Evolutionary conservation across 176 grass and related monocot species (phyloP).

Genomic region (barley (Hordeum vulgare)): MorexV3_pseudomolecules_assembly NC_058521.1:561217544-561218043

Average conservation of each 20-base stretch:
- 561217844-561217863: constrained; percentile 21
- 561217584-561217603: constrained; percentile 23
- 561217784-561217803: neutral
- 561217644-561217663: constrained; percentile 7
- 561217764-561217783: neutral
- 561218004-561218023: too few species aligned
- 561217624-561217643: constrained; percentile 13
- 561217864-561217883: constrained; percentile 22
- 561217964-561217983: constrained; percentile 45
- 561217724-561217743: neutral
- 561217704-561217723: constrained; percentile 3
- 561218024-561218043: too few species aligned
- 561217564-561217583: too few species aligned
- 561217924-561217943: constrained; percentile 44
- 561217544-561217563: too few species aligned
- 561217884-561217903: constrained; percentile 17
- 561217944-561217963: constrained; percentile 35
- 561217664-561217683: neutral
- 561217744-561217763: neutral
- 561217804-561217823: neutral
- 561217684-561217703: constrained; percentile 19
- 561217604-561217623: neutral
- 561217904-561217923: constrained; percentile 11
- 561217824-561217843: constrained; percentile 17
- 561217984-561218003: too few species aligned